Evolutionary conservation across 2,329 filamentous ascomycete genomes (phyloP), one percentile per base, ranked within the genome.

Genomic region (Emmonsiellopsis sp.): DNA sequence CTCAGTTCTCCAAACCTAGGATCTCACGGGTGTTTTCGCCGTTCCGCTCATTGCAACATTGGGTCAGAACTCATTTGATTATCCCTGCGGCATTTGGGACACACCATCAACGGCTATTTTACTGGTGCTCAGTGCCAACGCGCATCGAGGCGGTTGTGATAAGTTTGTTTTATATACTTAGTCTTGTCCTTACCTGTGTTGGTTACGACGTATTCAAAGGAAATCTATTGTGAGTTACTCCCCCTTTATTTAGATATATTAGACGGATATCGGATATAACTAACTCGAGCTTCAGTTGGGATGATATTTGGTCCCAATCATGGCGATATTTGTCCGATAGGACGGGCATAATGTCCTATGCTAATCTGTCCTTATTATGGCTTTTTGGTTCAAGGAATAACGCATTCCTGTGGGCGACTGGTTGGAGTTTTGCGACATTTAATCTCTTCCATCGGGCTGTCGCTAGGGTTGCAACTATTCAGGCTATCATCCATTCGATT

Each of bases 321-420:
- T 65, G 73, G 56, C 79, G 82, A 1, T 85, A 83, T 53, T 71
- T 82, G 0, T 79, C 81, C 0, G 82, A 86, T 56, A 76, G 84
- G 8, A 83, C 82, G 0, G 83, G 84, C 0, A 78, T 84, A 34
- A 74, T 87, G 26, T 79, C 81, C 0, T 80, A 83, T 58, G 80
- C 79, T 3, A 85, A 85, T 57, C 75, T 87, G 6, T 81, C 82
- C 0, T 61, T 85, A 2, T 69, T 86, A 0, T 86, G 83, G 82
- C 65, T 87, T 0, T 87, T 87, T 58, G 80, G 79, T 0, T 80
- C 81, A 62, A 74, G 85, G 8, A 88, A 87, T 57, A 86, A 87
- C 50, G 61, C 83, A 0, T 73, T 86, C 13, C 70, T 86, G 52
- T 85, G 81, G 81, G 63, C 82, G 0, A 87, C 85, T 0, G 84